Evolutionary conservation across 2,329 filamentous ascomycete genomes (phyloP).

Genomic region (Capronia epimyces): DNA sequence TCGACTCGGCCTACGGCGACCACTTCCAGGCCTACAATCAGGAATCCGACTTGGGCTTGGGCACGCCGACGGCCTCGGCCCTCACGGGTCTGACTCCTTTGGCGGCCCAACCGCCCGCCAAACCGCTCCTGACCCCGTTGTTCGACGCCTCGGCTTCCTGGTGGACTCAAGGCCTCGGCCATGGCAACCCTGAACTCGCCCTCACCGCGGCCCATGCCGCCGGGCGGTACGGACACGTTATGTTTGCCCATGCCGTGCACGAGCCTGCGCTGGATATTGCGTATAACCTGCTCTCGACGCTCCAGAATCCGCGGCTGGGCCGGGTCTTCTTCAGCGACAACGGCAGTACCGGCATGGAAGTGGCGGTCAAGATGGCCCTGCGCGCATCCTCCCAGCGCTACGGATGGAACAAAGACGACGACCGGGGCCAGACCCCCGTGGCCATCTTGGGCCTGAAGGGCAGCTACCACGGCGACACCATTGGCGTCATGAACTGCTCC

Average conservation of each 20-base stretch:
- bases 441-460: constrained; percentile 70
- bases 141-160: constrained; percentile 84
- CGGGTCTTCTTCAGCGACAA: constrained; percentile 82
- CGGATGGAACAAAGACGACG: constrained; percentile 51
- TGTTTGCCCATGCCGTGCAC: constrained; percentile 78
- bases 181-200: constrained; percentile 66
- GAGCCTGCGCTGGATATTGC: constrained; percentile 68
- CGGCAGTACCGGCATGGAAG: constrained; percentile 75
- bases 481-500: constrained; percentile 79
- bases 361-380: constrained; percentile 79
- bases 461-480: constrained; percentile 82
- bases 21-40: constrained; percentile 62
- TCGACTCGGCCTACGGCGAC: constrained; percentile 76
- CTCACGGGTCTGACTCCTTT: constrained; percentile 18
- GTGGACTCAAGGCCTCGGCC: constrained; percentile 87
- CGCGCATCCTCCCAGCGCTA: constrained; percentile 63
- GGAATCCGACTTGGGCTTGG: constrained; percentile 22
- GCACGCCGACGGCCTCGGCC: constrained; percentile 5
- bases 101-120: constrained; percentile 14
- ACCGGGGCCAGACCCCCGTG: constrained; percentile 51
- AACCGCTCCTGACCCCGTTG: constrained; percentile 53
- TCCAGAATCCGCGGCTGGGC: constrained; percentile 59
- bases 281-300: constrained; percentile 54
- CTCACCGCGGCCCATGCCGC: constrained; percentile 75
- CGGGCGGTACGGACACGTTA: constrained; percentile 79